Conservation (phyloP, 768 basidiomycete species). For the Suillus spraguei region DNA sequence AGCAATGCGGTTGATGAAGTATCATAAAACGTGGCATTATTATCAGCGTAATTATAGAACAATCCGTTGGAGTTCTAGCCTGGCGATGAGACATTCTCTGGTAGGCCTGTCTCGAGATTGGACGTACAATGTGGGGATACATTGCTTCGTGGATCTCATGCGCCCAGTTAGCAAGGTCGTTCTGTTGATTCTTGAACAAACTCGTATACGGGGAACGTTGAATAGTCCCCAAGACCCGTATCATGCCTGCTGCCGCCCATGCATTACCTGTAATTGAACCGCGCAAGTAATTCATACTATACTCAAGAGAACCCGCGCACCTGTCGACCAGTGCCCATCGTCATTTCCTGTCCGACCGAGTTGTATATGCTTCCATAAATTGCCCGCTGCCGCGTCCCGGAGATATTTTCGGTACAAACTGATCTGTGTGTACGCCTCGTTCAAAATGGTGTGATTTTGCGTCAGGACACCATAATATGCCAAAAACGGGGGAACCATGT, state of each 20-base stretch:
- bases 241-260: constrained; percentile 89
- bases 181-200: constrained; percentile 51
- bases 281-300: not conserved
- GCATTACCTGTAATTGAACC: constrained; percentile 60
- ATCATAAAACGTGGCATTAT: constrained; percentile 65
- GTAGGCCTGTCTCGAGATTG: not conserved
- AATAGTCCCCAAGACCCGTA: constrained; percentile 80
- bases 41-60: constrained; percentile 75
- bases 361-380: constrained; percentile 79
- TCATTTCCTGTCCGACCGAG: constrained; percentile 58
- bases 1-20: constrained; percentile 74
- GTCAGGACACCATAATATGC: constrained; percentile 79
- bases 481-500: constrained; percentile 87
- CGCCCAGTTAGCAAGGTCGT: constrained; percentile 65
- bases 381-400: constrained; percentile 46
- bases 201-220: constrained; percentile 57
- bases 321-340: constrained; percentile 79
- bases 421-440: constrained; percentile 71
- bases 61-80: constrained; percentile 19
- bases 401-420: constrained; percentile 71
- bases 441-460: constrained; percentile 57
- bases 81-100: not conserved
- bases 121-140: constrained; percentile 59
- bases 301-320: constrained; percentile 35
- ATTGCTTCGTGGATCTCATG: constrained; percentile 75